Percentiles rank a stretch among this genome's conserved stretches.
Evolutionary conservation across 306 rosid genomes (phyloP).

Genomic region (Corylus americana): DNA sequence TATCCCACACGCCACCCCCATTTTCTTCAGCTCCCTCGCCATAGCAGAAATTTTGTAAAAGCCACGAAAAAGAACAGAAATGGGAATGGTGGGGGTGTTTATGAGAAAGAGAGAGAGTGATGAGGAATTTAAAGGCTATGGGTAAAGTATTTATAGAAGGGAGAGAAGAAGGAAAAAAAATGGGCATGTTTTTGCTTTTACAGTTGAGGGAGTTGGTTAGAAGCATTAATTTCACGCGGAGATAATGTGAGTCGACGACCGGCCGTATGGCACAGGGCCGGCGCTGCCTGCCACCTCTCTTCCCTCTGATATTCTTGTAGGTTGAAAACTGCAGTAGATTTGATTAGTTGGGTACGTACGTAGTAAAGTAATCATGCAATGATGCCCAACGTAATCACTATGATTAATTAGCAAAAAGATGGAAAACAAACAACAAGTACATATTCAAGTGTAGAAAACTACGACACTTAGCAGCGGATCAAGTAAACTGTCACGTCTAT

Average conservation of each 20-base stretch:
- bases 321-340: constrained; percentile 4
- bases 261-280: constrained; percentile 2
- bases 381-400: too few relatives aligned
- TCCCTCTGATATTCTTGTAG: not conserved
- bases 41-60: constrained; percentile 9
- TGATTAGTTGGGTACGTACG: not conserved
- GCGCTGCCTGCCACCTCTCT: constrained; percentile 8
- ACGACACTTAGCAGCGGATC: too few relatives aligned
- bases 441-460: too few relatives aligned
- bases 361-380: too few relatives aligned
- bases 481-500: too few relatives aligned
- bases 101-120: not conserved
- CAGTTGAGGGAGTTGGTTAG: constrained; percentile 53
- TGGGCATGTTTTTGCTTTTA: constrained; percentile 21
- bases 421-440: too few relatives aligned
- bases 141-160: constrained; percentile 35
- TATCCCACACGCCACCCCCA: constrained; percentile 14
- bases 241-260: constrained; percentile 26
- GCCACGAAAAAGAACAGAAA: not conserved
- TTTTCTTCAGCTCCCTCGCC: constrained; percentile 13
- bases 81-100: not conserved
- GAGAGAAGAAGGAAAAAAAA: not conserved
- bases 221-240: constrained; percentile 81
- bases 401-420: too few relatives aligned
- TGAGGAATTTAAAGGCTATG: constrained; percentile 32